Percentiles rank a stretch among this genome's conserved stretches.
These are phyloP conservation scores for Pyrus hybrid DNA, from an alignment of 331 rosid genomes.

Conservation along the genomic window DNA sequence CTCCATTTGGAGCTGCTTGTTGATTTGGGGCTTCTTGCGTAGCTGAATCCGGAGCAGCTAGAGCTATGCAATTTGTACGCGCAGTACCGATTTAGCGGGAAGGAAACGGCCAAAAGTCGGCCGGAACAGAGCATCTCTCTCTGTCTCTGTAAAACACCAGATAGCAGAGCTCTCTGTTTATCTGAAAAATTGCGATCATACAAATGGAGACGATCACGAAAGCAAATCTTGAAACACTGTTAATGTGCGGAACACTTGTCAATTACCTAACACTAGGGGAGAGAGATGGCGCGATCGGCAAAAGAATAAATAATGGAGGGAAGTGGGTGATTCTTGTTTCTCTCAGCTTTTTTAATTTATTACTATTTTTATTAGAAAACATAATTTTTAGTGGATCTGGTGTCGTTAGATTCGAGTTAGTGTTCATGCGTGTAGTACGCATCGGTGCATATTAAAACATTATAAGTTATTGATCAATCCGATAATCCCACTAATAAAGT, in stretches of 20 bases:
- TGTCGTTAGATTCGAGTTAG: too few relatives aligned
- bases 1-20: not conserved
- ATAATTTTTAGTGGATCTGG: too few relatives aligned
- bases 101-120: constrained; percentile 31
- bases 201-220: too few relatives aligned
- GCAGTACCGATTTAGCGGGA: constrained; percentile 16
- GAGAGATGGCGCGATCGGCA: too few relatives aligned
- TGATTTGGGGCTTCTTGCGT: constrained; percentile 5
- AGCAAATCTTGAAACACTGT: not conserved
- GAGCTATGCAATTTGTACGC: constrained; percentile 9
- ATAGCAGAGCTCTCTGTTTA: not conserved
- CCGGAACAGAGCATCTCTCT: constrained; percentile 45
- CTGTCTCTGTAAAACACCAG: not conserved
- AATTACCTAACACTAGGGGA: not conserved
- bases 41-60: constrained; percentile 18
- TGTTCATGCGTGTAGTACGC: too few relatives aligned
- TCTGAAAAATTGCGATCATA: not conserved
- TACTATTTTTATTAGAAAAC: too few relatives aligned
- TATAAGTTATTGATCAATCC: too few relatives aligned
- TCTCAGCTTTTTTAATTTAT: too few relatives aligned
- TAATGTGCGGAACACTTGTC: not conserved
- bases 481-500: too few relatives aligned
- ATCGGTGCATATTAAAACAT: too few relatives aligned
- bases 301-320: not conserved
- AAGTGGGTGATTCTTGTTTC: not conserved